Percentiles rank a stretch among this genome's conserved stretches.
phyloP scores from a whole-genome alignment of 805 yeast species.

The Wickerhamiella lipophila region DNA sequence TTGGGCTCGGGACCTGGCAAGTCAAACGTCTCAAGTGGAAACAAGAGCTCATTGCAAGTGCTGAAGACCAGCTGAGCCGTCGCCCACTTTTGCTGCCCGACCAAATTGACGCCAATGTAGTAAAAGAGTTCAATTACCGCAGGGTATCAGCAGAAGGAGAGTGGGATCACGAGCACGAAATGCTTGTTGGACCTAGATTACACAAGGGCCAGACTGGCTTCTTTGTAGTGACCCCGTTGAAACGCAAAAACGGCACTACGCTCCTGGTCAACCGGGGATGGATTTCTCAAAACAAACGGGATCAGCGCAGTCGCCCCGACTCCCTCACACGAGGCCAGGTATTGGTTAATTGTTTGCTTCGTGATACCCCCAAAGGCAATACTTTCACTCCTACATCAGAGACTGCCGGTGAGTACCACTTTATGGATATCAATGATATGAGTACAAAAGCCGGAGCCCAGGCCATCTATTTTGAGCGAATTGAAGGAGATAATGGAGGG shows the following conservation, averaged over 20 bases:
- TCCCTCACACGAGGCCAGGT: slow-evolving; percentile 65
- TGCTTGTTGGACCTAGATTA: slow-evolving; percentile 83
- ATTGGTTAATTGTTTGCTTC: slow-evolving; percentile 58
- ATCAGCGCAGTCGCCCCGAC: slow-evolving; percentile 49
- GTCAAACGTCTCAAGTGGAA: slow-evolving; percentile 79
- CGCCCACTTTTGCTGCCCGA: slow-evolving; percentile 62
- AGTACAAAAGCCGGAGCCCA: slow-evolving; percentile 50
- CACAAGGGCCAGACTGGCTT: slow-evolving; percentile 66
- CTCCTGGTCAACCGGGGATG: slow-evolving; percentile 85
- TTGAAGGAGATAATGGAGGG: slow-evolving; percentile 38
- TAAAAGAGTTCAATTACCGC: slow-evolving; percentile 68
- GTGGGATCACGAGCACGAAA: slow-evolving; percentile 74
- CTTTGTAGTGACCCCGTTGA: slow-evolving; percentile 66
- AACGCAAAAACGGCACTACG: slow-evolving; percentile 64
- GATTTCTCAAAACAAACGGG: slow-evolving; percentile 49
- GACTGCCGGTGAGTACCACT: slow-evolving; percentile 56
- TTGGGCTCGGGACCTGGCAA: slow-evolving; percentile 90
- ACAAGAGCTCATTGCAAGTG: slow-evolving; percentile 60
- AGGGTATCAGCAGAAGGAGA: slow-evolving; percentile 63
- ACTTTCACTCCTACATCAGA: slow-evolving; percentile 61
- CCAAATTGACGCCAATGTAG: slow-evolving; percentile 42
- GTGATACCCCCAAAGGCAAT: slow-evolving; percentile 53
- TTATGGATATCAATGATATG: slow-evolving; percentile 75
- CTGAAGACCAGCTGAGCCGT: slow-evolving; percentile 69
- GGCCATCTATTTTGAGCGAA: slow-evolving; percentile 65